A percentile compares a stretch with the other conserved stretches of the same genome.
These are phyloP conservation scores for Lunularia cruciata DNA, from an alignment of 225 moss, liverwort and hornwort genomes.

Conservation along the genomic window DNA sequence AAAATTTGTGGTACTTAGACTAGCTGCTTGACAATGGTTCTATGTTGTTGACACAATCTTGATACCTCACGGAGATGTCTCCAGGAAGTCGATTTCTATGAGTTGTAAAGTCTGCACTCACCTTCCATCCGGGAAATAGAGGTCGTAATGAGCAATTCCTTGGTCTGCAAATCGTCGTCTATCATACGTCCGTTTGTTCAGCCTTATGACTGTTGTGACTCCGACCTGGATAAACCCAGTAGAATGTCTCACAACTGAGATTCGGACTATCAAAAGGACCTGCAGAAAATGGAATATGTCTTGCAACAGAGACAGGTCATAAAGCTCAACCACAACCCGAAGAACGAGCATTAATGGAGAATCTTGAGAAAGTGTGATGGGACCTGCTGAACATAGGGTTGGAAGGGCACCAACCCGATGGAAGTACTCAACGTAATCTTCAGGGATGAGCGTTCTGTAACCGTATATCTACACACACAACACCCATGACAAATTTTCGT, in stretches of 20 bases:
- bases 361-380: conserved; percentile 20
- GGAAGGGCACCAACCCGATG: conserved; percentile 78
- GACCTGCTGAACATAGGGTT: conserved; percentile 24
- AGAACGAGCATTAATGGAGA: not conserved
- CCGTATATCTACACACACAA: conserved; percentile 82
- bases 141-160: conserved; percentile 83
- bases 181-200: conserved; percentile 91
- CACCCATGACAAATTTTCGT: conserved; percentile 12
- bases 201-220: conserved; percentile 75
- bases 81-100: no score
- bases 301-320: no score
- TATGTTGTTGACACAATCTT: no score
- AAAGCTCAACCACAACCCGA: not conserved
- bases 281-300: not conserved
- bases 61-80: no score
- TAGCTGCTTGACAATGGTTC: no score
- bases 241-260: not conserved
- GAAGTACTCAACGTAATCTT: conserved; percentile 97
- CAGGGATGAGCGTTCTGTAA: conserved; percentile 84
- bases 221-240: conserved; percentile 63
- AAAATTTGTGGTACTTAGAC: no score
- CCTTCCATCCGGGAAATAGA: conserved; percentile 99
- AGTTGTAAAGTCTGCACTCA: conserved; percentile 35
- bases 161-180: conserved; percentile 87
- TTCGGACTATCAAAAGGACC: not conserved